Conservation (phyloP, 2,329 filamentous ascomycete species). For the Nemania sp. region DNA sequence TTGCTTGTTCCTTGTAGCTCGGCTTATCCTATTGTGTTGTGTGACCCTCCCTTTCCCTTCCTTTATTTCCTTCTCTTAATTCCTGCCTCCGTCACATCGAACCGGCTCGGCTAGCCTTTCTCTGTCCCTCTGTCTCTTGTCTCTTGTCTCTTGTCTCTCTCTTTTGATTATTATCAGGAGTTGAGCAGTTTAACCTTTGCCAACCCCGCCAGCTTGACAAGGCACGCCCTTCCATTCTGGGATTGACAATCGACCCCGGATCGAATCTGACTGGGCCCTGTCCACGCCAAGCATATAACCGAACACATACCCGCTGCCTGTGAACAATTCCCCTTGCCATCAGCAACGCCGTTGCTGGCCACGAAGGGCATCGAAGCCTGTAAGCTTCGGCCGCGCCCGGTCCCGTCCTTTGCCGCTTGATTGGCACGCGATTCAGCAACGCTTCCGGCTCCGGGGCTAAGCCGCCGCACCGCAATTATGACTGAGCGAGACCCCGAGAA, state of each 20-base stretch:
- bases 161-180: background rate
- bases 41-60: background rate
- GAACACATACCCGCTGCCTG: too few relatives aligned
- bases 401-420: background rate
- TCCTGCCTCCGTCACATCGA: background rate
- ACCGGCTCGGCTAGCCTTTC: conserved; percentile 4
- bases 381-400: background rate
- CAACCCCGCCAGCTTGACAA: background rate
- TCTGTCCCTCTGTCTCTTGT: background rate
- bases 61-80: background rate
- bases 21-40: background rate
- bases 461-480: conserved; percentile 11
- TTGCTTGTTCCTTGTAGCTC: background rate
- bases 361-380: background rate
- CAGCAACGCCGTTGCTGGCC: background rate
- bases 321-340: background rate
- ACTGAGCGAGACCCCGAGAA: conserved; percentile 18
- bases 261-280: too few relatives aligned
- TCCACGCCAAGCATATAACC: too few relatives aligned
- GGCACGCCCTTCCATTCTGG: background rate
- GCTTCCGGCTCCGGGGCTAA: background rate
- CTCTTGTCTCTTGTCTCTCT: too few relatives aligned
- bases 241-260: background rate
- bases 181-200: background rate
- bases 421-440: background rate